phyloP scores from a whole-genome alignment of 2,329 filamentous ascomycete genomes.

The Neonectria punicea region DNA sequence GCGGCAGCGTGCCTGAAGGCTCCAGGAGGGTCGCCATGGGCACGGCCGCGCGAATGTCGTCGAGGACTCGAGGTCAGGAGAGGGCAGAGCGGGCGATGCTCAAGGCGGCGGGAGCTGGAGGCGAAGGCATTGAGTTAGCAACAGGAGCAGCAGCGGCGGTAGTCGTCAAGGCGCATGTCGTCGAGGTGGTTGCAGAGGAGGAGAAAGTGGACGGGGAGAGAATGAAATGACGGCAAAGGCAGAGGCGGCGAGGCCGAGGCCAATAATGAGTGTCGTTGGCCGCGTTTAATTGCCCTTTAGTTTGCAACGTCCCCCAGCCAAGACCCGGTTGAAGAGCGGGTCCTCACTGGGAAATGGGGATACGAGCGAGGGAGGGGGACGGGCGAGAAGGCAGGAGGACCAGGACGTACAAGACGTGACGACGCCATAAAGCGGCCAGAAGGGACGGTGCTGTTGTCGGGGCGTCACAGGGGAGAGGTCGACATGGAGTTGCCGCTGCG shows the following conservation, averaged over 20 bases:
- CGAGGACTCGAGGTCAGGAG: constrained; percentile 34
- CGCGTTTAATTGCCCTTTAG: constrained; percentile 23
- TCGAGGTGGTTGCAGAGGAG: constrained; percentile 4
- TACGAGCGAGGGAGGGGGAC: constrained; percentile 15
- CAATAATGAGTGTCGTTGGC: background rate
- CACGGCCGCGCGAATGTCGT: constrained; percentile 33
- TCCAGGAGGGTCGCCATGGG: constrained; percentile 43
- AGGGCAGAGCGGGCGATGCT: constrained; percentile 40
- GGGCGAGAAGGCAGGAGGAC: constrained; percentile 9
- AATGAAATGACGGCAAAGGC: constrained; percentile 12
- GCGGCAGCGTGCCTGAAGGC: constrained; percentile 41
- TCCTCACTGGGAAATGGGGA: constrained; percentile 15
- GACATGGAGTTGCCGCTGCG: constrained; percentile 8
- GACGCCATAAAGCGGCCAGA: constrained; percentile 23
- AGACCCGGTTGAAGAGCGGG: constrained; percentile 14
- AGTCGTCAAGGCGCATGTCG: constrained; percentile 14
- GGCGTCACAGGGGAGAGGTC: constrained; percentile 2
- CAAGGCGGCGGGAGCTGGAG: constrained; percentile 40
- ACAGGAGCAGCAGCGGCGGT: constrained; percentile 20
- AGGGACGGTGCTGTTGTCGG: constrained; percentile 1
- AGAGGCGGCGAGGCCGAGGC: constrained; percentile 14
- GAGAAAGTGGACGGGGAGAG: background rate
- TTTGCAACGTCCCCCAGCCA: constrained; percentile 19
- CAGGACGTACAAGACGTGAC: constrained; percentile 24
- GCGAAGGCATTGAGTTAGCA: constrained; percentile 42